A percentile compares a stretch with the other conserved stretches of the same genome.
Evolutionary conservation across 116 monocot species (phyloP).

Genomic region (Dioscorea cayenensis): DNA sequence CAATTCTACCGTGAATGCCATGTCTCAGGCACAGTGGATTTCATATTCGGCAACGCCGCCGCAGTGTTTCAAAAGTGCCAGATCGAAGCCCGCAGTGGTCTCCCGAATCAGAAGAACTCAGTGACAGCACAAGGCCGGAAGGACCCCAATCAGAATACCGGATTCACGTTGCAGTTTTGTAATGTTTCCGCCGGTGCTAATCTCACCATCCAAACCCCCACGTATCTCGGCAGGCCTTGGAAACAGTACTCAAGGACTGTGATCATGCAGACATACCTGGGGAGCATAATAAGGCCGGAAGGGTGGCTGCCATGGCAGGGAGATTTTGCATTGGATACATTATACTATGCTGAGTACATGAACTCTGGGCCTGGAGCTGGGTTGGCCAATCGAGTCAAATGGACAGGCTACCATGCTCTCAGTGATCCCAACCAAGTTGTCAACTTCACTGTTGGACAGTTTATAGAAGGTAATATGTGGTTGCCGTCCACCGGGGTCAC

Average conservation of each 20-base stretch:
- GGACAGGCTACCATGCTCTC: constrained; percentile 15
- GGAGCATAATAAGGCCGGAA: constrained; percentile 4
- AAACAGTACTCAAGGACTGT: constrained; percentile 22
- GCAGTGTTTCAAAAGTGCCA: constrained; percentile 67
- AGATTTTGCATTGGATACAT: constrained; percentile 15
- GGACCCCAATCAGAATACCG: constrained; percentile 56
- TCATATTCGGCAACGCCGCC: constrained; percentile 75
- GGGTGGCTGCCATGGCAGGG: constrained; percentile 28
- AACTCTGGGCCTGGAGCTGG: constrained; percentile 23
- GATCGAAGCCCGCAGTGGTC: constrained; percentile 28
- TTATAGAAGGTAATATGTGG: constrained; percentile 11
- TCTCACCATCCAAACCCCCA: constrained; percentile 13
- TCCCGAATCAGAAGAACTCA: constrained; percentile 63
- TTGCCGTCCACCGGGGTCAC: constrained; percentile 8
- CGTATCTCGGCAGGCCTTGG: constrained; percentile 36
- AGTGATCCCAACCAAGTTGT: constrained; percentile 3
- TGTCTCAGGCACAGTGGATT: constrained; percentile 70
- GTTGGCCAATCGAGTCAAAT: constrained; percentile 11
- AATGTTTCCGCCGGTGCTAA: constrained; percentile 49
- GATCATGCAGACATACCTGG: constrained; percentile 21
- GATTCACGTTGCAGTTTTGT: constrained; percentile 63
- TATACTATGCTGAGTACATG: constrained; percentile 25
- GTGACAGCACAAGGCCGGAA: constrained; percentile 73
- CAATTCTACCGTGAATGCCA: constrained; percentile 77
- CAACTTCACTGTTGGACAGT: constrained; percentile 8